phyloP scores from a whole-genome alignment of 1,139 yeast genomes.

The Candida smagusa region DNA sequence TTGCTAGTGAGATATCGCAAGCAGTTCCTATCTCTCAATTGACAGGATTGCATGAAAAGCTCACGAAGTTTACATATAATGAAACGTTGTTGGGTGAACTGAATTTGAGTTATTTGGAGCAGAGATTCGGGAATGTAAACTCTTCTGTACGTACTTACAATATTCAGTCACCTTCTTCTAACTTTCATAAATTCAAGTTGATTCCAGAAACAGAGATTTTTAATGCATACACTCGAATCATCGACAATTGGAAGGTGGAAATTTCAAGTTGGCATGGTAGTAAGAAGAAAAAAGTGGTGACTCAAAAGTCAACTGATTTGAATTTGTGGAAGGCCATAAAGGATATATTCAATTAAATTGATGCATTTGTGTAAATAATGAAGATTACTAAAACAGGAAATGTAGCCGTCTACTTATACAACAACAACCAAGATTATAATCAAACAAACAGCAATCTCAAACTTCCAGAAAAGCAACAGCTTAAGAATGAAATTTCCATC shows the following conservation, averaged over 20 bases:
- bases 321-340: conserved; percentile 34
- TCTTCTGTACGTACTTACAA: conserved; percentile 67
- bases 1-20: conserved; percentile 3
- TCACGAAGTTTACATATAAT: conserved; percentile 2
- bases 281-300: conserved; percentile 10
- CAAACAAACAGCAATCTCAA: conserved; percentile 12
- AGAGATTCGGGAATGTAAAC: conserved; percentile 51
- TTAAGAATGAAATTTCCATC: conserved; percentile 3
- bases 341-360: conserved; percentile 24
- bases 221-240: conserved; percentile 12
- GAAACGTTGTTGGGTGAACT: conserved; percentile 4
- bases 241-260: conserved; percentile 7
- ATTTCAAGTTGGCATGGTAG: conserved; percentile 20
- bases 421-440: conserved; percentile 3
- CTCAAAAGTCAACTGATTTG: conserved; percentile 3
- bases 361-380: background rate
- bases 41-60: conserved; percentile 1
- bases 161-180: conserved; percentile 68
- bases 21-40: conserved; percentile 1
- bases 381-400: no score
- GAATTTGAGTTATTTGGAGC: conserved; percentile 35
- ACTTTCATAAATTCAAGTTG: conserved; percentile 69
- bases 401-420: no score
- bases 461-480: conserved; percentile 15
- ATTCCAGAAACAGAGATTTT: conserved; percentile 49